phyloP scores from a whole-genome alignment of 2,329 filamentous ascomycete species.

The Nigrospora oryzae region DNA sequence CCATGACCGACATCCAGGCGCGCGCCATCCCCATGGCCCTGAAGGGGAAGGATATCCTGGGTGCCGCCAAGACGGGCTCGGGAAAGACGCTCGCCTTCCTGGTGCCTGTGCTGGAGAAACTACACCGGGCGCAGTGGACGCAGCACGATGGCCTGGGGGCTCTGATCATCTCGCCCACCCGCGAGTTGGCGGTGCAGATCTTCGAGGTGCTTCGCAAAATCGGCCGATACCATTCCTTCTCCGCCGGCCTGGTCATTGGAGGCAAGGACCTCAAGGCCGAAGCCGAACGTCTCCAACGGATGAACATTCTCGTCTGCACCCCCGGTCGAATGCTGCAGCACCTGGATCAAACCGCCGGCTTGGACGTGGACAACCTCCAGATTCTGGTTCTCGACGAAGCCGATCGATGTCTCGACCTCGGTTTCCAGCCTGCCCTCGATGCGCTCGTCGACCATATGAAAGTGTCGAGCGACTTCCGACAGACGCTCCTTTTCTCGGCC shows the following conservation, averaged over 20 bases:
- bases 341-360: conserved; percentile 82
- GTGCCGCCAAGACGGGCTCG: conserved; percentile 90
- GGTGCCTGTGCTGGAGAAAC: conserved; percentile 82
- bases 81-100: conserved; percentile 94
- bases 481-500: conserved; percentile 91
- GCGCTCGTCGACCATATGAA: conserved; percentile 86
- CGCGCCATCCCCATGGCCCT: conserved; percentile 83
- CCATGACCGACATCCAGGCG: conserved; percentile 83
- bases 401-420: conserved; percentile 96
- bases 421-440: conserved; percentile 84
- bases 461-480: conserved; percentile 40
- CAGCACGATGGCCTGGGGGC: conserved; percentile 87
- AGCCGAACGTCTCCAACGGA: conserved; percentile 72
- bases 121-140: conserved; percentile 84
- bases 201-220: conserved; percentile 91
- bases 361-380: conserved; percentile 85
- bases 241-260: conserved; percentile 86
- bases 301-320: conserved; percentile 97
- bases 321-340: conserved; percentile 94
- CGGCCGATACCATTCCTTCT: conserved; percentile 81
- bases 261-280: conserved; percentile 86
- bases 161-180: conserved; percentile 85
- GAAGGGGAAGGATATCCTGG: conserved; percentile 80
- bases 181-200: conserved; percentile 92
- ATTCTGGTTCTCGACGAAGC: conserved; percentile 93